A percentile compares a stretch with the other conserved stretches of the same genome.
These are phyloP conservation scores for Ophiostoma novo-ulmi DNA, from an alignment of 2,329 filamentous ascomycete species.

Conservation along the genomic window DNA sequence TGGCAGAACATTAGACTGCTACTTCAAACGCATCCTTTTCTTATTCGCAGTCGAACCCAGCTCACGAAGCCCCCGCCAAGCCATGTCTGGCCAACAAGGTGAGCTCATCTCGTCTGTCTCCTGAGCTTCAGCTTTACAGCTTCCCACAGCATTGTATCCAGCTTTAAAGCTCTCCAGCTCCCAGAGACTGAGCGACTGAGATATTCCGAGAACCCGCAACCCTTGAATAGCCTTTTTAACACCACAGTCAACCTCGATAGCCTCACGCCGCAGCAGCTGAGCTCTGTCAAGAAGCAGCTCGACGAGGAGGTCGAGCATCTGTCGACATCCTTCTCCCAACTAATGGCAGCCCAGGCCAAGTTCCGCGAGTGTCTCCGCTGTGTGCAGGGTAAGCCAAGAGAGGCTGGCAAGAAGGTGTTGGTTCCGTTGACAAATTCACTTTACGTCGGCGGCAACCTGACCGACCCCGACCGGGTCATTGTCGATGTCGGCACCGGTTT, in stretches of 20 bases:
- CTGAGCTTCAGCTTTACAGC: neutral
- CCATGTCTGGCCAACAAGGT: conserved; percentile 15
- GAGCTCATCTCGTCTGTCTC: conserved; percentile 2
- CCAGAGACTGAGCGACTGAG: neutral
- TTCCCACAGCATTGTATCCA: neutral
- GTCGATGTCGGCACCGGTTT: conserved; percentile 94
- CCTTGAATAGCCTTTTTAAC: neutral
- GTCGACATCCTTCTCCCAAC: conserved; percentile 80
- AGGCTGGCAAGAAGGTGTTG: conserved; percentile 55
- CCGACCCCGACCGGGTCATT: conserved; percentile 69
- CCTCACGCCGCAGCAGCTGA: conserved; percentile 79
- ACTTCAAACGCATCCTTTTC: neutral
- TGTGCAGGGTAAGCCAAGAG: conserved; percentile 47
- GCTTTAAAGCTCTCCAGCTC: neutral
- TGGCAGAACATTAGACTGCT: neutral
- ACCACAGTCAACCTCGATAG: conserved; percentile 59
- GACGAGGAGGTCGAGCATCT: conserved; percentile 95
- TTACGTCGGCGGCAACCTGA: conserved; percentile 80
- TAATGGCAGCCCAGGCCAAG: conserved; percentile 83
- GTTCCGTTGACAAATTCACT: conserved; percentile 94
- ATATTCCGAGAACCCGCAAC: neutral
- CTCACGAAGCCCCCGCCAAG: neutral
- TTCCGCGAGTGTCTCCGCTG: conserved; percentile 85
- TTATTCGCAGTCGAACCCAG: neutral
- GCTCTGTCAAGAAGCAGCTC: conserved; percentile 89